phyloP scores from a whole-genome alignment of 495 filamentous ascomycete genomes.

The Aspergillus incahuasiensis region DNA sequence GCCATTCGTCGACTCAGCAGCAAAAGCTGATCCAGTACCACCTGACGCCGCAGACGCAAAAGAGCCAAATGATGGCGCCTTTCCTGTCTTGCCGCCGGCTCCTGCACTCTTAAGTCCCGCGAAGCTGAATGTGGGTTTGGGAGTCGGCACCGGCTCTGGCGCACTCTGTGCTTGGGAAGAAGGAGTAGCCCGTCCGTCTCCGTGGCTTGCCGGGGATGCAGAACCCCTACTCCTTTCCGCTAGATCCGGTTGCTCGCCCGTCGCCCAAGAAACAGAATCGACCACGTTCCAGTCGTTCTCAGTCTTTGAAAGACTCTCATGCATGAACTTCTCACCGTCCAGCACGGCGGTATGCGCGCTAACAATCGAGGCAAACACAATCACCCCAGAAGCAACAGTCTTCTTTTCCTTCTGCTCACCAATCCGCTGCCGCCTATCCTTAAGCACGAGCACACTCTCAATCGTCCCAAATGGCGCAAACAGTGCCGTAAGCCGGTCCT shows the following conservation, averaged over 20 bases:
- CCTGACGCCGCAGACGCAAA: conserved; percentile 35
- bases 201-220: conserved; percentile 19
- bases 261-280: conserved; percentile 55
- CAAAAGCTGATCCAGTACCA: conserved; percentile 26
- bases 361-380: conserved; percentile 56
- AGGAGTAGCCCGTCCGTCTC: conserved; percentile 1
- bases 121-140: conserved; percentile 35
- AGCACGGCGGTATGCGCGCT: conserved; percentile 56
- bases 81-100: conserved; percentile 28
- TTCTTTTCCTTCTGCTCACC: conserved; percentile 52
- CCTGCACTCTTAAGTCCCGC: conserved; percentile 27
- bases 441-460: conserved; percentile 50
- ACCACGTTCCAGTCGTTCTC: conserved; percentile 41
- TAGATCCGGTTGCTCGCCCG: conserved; percentile 47
- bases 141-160: conserved; percentile 12
- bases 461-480: conserved; percentile 54
- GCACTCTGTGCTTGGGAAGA: background rate
- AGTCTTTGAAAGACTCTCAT: conserved; percentile 17
- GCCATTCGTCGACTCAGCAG: conserved; percentile 24
- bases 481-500: conserved; percentile 37
- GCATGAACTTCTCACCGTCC: conserved; percentile 45
- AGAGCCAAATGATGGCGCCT: conserved; percentile 48
- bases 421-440: conserved; percentile 50
- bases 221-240: conserved; percentile 3
- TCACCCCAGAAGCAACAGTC: conserved; percentile 47